Evolutionary conservation across 495 filamentous ascomycete genomes (phyloP), one percentile per base, ranked within the genome.

Genomic region (Penicillium odoratum): DNA sequence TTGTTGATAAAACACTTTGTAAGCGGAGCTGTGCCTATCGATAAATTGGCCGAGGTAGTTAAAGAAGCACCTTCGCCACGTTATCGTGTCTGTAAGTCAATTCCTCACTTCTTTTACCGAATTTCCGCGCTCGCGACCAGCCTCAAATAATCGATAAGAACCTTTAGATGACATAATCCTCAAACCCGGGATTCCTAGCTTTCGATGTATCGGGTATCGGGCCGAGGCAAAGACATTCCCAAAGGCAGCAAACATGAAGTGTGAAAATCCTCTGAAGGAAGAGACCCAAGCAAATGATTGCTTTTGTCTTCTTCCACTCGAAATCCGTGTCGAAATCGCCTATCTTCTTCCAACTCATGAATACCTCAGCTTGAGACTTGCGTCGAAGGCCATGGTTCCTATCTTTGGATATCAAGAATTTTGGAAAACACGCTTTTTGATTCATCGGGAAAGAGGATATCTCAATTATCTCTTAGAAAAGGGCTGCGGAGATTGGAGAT

Each of bases 371-470:
- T 28, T 28, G 21, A 26, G 44, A 28, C 44, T 46, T 26, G 44
- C 18, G 3, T 46, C 44, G 5, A 46, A 26, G 11, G 44, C 44
- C 8, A 46, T 46, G 44, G 10, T 46, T 9, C 4, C 9, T 8
- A 46, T 46, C 8, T 46, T 26, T 28, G 18, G n/a, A 26, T 5
- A 46, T 46, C 44, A 46, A 4, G 7, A 28, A 46, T 46, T 26
- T 46, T 46, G 44, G 44, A 46, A 26, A 26, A 29, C 44, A 3
- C 44, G 44, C 3, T 46, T 13, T 2, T 11, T 46, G 8, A 29
- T 46, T 28, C 44, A 46, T 46, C 44, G 44, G 44, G 44, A 46
- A 13, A 18, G 44, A 21, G 44, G 44, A 11, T 46, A 46, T 46
- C 21, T 46, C 44, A 46, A 46, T 8, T 46, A 46, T 28, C 21